Evolutionary conservation across 2,329 filamentous ascomycete species (phyloP).

Genomic region (Colletotrichum kahawae): DNA sequence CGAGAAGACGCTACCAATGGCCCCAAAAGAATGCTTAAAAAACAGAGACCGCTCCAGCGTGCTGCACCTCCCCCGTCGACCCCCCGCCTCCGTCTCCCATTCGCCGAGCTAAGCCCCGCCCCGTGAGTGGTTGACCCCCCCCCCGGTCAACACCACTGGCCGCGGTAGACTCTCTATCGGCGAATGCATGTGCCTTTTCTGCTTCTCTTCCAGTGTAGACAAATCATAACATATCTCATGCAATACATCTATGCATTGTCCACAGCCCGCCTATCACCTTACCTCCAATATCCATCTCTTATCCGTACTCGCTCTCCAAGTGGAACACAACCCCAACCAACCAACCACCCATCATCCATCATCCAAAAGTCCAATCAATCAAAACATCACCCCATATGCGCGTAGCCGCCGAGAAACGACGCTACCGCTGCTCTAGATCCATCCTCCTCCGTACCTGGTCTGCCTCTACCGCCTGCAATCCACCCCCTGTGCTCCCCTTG

Average conservation of each 20-base stretch:
- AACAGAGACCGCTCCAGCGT: not conserved
- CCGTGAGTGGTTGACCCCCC: not conserved
- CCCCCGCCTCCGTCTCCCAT: not conserved
- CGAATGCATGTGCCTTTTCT: not conserved
- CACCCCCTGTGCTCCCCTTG: not conserved
- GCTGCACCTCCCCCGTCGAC: not conserved
- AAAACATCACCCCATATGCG: not conserved
- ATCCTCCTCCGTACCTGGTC: not conserved
- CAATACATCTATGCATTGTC: not conserved
- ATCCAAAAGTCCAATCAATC: not conserved
- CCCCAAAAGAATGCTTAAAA: not conserved
- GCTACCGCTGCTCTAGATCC: not conserved
- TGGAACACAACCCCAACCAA: not conserved
- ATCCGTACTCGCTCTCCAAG: not conserved
- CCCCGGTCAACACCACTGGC: not conserved
- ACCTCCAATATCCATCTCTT: not conserved
- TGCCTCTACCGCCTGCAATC: not conserved
- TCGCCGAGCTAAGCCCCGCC: not conserved
- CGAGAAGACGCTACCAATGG: not conserved
- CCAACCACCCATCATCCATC: not conserved
- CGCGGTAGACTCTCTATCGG: not conserved
- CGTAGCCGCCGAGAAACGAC: conserved; percentile 7
- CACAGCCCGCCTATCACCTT: not conserved
- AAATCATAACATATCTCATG: not conserved
- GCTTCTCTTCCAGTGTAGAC: not conserved